phyloP scores from a whole-genome alignment of 164 flowering plant species.

The Cinnamomum chago region DNA sequence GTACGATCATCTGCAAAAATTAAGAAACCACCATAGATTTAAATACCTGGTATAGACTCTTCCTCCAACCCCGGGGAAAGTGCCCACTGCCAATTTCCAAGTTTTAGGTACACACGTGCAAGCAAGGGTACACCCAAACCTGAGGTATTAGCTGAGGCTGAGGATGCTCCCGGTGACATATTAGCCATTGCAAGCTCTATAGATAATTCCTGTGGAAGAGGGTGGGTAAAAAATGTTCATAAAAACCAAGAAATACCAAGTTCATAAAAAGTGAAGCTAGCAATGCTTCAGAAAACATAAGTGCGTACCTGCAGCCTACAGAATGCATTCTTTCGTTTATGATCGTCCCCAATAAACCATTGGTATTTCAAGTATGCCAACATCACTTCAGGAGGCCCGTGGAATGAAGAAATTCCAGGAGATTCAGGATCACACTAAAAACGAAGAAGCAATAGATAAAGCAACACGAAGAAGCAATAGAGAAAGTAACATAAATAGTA shows the following conservation, averaged over 20 bases:
- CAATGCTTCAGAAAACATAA: background rate
- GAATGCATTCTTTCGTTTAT: slow-evolving; percentile 83
- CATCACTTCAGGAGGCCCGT: slow-evolving; percentile 93
- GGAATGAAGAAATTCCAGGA: slow-evolving; percentile 50
- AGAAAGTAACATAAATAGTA: background rate
- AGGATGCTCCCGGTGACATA: slow-evolving; percentile 31
- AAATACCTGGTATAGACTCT: slow-evolving; percentile 72
- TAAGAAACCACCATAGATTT: background rate
- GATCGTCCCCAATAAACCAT: slow-evolving; percentile 96
- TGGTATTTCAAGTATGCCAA: slow-evolving; percentile 80
- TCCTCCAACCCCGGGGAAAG: slow-evolving; percentile 86
- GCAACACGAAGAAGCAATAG: slow-evolving; percentile 1
- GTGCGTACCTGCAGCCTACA: slow-evolving; percentile 62
- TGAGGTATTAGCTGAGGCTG: slow-evolving; percentile 29
- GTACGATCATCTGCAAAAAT: background rate
- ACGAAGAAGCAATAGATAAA: slow-evolving; percentile 2
- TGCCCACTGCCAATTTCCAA: slow-evolving; percentile 93
- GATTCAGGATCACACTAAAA: slow-evolving; percentile 88
- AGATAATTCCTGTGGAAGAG: slow-evolving; percentile 49
- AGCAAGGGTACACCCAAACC: slow-evolving; percentile 55
- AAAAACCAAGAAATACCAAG: background rate
- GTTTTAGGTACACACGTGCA: slow-evolving; percentile 75
- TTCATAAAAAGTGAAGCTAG: background rate
- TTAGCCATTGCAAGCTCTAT: slow-evolving; percentile 54
- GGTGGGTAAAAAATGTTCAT: background rate